A percentile compares a stretch with the other conserved stretches of the same genome.
Conservation (phyloP, 1,139 yeast species). For the Suhomyces yuchorum region DNA sequence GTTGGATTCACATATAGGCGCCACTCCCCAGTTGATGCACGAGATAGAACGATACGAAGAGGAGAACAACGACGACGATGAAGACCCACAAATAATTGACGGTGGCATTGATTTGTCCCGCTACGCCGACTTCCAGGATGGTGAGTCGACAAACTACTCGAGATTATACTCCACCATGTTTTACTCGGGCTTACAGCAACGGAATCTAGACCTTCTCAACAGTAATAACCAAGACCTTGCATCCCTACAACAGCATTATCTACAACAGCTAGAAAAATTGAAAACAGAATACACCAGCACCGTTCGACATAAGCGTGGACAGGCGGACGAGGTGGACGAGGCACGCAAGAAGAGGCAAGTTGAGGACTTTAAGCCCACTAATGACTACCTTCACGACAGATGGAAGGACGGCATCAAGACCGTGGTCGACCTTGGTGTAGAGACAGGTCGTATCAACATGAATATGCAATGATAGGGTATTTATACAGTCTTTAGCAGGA, state of each 20-base stretch:
- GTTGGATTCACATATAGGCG: constrained; percentile 15
- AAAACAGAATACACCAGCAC: constrained; percentile 20
- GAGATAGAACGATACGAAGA: constrained; percentile 37
- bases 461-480: constrained; percentile 7
- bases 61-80: constrained; percentile 25
- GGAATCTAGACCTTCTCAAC: constrained; percentile 28
- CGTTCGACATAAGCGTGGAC: constrained; percentile 32
- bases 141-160: constrained; percentile 20
- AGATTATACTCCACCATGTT: constrained; percentile 36
- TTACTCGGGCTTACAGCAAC: constrained; percentile 32
- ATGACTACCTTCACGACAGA: constrained; percentile 35
- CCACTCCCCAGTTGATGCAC: constrained; percentile 23
- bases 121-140: constrained; percentile 28
- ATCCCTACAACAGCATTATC: constrained; percentile 23
- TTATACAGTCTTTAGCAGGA: not conserved
- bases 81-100: constrained; percentile 18
- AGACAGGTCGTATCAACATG: constrained; percentile 26
- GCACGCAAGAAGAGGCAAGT: constrained; percentile 38
- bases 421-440: constrained; percentile 41
- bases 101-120: constrained; percentile 35
- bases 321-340: constrained; percentile 32
- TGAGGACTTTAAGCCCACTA: constrained; percentile 37
- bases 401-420: constrained; percentile 45
- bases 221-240: constrained; percentile 25
- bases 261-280: constrained; percentile 22